phyloP scores from a whole-genome alignment of 202 grass and related monocot species.

The Setaria italica region DNA sequence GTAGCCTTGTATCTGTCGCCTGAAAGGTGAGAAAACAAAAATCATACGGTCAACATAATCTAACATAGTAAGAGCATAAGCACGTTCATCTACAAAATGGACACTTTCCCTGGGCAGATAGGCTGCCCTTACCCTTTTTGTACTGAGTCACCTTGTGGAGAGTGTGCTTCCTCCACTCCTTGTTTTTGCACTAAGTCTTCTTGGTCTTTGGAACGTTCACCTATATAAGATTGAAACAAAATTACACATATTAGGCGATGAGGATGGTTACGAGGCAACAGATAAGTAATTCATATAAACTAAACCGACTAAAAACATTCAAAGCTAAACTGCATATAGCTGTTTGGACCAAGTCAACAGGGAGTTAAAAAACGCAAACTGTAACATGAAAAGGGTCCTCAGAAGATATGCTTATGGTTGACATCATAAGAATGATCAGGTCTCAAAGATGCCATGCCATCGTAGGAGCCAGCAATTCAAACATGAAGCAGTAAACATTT shows the following conservation, averaged over 20 bases:
- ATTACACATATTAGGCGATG: not conserved
- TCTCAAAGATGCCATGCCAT: conserved; percentile 52
- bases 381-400: not conserved
- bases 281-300: not conserved
- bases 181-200: conserved; percentile 98
- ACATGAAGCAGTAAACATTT: not conserved
- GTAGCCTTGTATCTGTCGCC: no score
- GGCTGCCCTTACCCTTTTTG: conserved; percentile 95
- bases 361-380: not conserved
- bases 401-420: conserved; percentile 44
- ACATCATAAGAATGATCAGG: conserved; percentile 47
- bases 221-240: conserved; percentile 36
- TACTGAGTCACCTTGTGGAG: conserved; percentile 96
- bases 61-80: no score
- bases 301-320: not conserved
- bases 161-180: conserved; percentile 92
- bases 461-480: conserved; percentile 11
- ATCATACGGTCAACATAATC: no score
- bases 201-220: conserved; percentile 97
- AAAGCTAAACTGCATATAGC: not conserved
- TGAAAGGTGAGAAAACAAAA: no score
- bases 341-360: not conserved
- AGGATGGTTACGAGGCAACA: not conserved
- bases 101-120: conserved; percentile 88
- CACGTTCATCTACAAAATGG: not conserved